These are phyloP conservation scores for Chlamydomonas schloesseri DNA, from an alignment of 139 green algal species.

Conservation along the genomic window DNA sequence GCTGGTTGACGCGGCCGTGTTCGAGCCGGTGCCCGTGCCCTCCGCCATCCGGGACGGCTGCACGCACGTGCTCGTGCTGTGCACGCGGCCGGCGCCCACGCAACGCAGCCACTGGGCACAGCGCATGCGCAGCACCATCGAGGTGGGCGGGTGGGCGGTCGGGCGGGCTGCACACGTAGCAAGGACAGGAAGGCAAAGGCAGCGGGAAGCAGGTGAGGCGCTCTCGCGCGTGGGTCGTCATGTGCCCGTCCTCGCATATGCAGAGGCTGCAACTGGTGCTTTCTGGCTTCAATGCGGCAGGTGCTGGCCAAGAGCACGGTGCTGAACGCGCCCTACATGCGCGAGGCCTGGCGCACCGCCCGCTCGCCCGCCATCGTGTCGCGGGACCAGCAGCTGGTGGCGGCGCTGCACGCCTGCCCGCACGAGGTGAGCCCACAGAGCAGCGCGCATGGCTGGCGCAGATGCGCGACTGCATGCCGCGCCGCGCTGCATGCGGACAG, in stretches of 20 bases:
- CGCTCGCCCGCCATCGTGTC: neutral
- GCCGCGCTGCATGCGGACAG: too few relatives aligned
- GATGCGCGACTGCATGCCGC: too few relatives aligned
- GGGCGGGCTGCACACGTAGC: too few relatives aligned
- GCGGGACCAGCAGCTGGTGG: slow-evolving; percentile 43
- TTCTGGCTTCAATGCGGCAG: too few relatives aligned
- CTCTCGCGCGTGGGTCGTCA: too few relatives aligned
- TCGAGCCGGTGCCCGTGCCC: slow-evolving; percentile 79
- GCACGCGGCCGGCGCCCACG: slow-evolving; percentile 59
- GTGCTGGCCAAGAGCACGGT: slow-evolving; percentile 12
- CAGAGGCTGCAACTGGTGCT: too few relatives aligned
- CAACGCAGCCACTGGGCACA: slow-evolving; percentile 40
- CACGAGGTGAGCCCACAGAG: neutral
- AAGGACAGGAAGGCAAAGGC: too few relatives aligned
- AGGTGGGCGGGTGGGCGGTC: neutral
- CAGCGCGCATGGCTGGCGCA: too few relatives aligned
- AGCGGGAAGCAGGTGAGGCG: too few relatives aligned
- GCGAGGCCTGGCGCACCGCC: slow-evolving; percentile 57
- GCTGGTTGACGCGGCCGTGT: slow-evolving; percentile 92
- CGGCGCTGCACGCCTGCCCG: slow-evolving; percentile 34
- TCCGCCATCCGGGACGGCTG: slow-evolving; percentile 80
- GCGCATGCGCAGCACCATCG: slow-evolving; percentile 45
- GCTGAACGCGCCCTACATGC: slow-evolving; percentile 67
- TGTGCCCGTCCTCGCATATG: too few relatives aligned
- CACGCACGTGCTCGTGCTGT: slow-evolving; percentile 87